Conservation (phyloP, 768 basidiomycete genomes). For the Pisolithus orientalis region DNA sequence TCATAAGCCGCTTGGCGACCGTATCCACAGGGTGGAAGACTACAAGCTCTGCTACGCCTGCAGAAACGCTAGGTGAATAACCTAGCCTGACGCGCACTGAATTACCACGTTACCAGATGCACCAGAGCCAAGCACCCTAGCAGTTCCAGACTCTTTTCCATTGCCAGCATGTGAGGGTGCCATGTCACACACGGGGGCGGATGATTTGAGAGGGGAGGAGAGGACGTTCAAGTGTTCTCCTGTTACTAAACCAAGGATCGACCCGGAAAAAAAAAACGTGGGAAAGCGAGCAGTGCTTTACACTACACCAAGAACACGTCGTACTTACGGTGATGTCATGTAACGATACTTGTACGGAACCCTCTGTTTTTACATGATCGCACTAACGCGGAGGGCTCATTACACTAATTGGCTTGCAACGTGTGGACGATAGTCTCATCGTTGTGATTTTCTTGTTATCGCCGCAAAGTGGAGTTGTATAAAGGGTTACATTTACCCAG, state of each 20-base stretch:
- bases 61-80: background rate
- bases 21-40: slow-evolving; percentile 97
- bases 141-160: slow-evolving; percentile 80
- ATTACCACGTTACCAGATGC: slow-evolving; percentile 60
- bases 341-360: too few species aligned
- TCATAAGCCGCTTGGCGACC: slow-evolving; percentile 98
- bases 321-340: too few species aligned
- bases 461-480: too few species aligned
- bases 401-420: too few species aligned
- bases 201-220: background rate
- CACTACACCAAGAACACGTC: too few species aligned
- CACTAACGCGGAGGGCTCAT: too few species aligned
- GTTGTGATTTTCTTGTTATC: too few species aligned
- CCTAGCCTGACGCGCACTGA: background rate
- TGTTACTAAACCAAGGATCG: background rate
- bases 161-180: slow-evolving; percentile 41
- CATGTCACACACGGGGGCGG: slow-evolving; percentile 26
- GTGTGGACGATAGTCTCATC: too few species aligned
- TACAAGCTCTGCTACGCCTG: slow-evolving; percentile 91
- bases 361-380: too few species aligned
- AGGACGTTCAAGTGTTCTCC: background rate
- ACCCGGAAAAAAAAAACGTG: too few species aligned
- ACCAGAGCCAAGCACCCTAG: slow-evolving; percentile 88
- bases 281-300: too few species aligned
- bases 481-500: too few species aligned